These are phyloP conservation scores for Ascomycota sp. DNA, from an alignment of 2,329 filamentous ascomycete species.

Conservation along the genomic window DNA sequence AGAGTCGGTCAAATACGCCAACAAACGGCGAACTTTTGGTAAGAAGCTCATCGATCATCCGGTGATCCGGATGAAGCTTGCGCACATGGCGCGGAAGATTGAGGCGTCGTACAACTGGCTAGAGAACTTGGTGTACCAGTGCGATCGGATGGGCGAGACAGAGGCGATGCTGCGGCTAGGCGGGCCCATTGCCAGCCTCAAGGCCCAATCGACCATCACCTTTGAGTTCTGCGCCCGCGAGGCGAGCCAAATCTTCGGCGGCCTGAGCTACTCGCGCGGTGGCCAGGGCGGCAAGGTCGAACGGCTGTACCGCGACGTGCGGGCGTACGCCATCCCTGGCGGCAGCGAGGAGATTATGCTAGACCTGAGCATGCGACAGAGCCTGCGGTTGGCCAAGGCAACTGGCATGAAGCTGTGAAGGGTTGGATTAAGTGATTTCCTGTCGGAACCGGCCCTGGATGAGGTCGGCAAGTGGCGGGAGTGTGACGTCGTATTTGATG, in stretches of 20 bases:
- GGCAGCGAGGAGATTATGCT: conserved; percentile 98
- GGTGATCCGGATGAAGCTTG: conserved; percentile 92
- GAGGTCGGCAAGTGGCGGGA: too few species aligned
- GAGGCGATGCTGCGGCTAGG: conserved; percentile 93
- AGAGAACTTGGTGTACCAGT: conserved; percentile 87
- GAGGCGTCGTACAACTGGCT: conserved; percentile 96
- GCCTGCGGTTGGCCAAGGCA: conserved; percentile 68
- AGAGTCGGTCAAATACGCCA: conserved; percentile 87
- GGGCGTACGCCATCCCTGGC: conserved; percentile 90
- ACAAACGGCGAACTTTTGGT: conserved; percentile 93
- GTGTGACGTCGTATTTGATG: too few species aligned
- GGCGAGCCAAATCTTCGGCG: conserved; percentile 93
- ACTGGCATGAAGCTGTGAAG: conserved; percentile 81
- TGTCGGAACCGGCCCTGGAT: not conserved
- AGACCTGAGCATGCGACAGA: conserved; percentile 84
- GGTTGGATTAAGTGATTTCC: not conserved
- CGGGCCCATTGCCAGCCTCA: conserved; percentile 80
- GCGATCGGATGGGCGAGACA: conserved; percentile 76
- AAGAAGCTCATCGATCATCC: conserved; percentile 93
- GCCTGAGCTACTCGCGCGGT: conserved; percentile 75
- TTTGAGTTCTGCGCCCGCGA: conserved; percentile 97
- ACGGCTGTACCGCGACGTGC: conserved; percentile 80
- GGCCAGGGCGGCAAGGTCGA: conserved; percentile 94
- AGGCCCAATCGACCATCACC: conserved; percentile 81
- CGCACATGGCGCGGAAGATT: conserved; percentile 95